A percentile compares a stretch with the other conserved stretches of the same genome.
phyloP scores from a whole-genome alignment of 306 rosid genomes.

The Gleditsia sinensis region DNA sequence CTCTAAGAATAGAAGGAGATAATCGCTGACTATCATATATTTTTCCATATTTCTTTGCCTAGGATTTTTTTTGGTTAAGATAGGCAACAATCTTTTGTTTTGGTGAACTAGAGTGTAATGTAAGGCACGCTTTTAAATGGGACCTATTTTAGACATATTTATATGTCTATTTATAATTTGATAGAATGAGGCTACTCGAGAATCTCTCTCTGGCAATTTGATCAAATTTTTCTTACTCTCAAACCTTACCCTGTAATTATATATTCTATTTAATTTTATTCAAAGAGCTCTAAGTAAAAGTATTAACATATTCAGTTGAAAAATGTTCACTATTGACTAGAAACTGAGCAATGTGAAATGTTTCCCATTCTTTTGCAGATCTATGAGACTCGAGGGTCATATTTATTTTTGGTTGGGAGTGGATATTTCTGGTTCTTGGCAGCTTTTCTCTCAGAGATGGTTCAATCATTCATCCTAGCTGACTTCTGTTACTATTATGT shows the following conservation, averaged over 20 bases:
- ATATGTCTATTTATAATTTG: too few relatives aligned
- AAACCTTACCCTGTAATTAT: not conserved
- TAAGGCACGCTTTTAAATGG: too few relatives aligned
- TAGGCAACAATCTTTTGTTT: too few relatives aligned
- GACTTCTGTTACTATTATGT: constrained; percentile 87
- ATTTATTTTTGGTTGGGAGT: constrained; percentile 40
- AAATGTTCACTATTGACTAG: not conserved
- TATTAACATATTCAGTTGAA: too few relatives aligned
- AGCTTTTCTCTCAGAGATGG: constrained; percentile 57
- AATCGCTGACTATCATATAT: not conserved
- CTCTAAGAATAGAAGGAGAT: too few relatives aligned
- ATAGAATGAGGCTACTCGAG: too few relatives aligned
- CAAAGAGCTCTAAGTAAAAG: not conserved
- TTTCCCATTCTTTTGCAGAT: constrained; percentile 43
- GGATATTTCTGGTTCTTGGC: constrained; percentile 64
- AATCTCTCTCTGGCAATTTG: too few relatives aligned
- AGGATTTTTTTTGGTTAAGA: too few relatives aligned
- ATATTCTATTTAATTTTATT: too few relatives aligned
- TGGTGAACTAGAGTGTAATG: too few relatives aligned
- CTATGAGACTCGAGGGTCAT: constrained; percentile 56
- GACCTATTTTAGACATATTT: too few relatives aligned
- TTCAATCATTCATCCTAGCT: constrained; percentile 76
- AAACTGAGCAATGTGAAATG: not conserved
- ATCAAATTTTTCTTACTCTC: not conserved
- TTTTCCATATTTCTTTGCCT: not conserved